Base-by-base conservation (phyloP, 805 yeast species). In the Metschnikowia kunwiensis region DNA sequence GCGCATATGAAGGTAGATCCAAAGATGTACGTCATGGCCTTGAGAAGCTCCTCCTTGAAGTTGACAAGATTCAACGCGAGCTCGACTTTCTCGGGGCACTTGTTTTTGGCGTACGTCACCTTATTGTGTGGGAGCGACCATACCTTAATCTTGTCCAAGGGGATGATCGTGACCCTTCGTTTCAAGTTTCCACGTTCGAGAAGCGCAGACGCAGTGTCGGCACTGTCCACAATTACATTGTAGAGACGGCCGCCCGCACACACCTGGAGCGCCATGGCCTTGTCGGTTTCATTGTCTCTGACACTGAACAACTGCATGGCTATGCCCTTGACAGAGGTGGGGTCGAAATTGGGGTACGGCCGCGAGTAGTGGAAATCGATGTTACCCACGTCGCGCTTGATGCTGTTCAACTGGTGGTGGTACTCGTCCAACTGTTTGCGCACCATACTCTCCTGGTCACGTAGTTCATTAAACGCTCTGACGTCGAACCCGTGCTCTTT, bases 201-300 rank as follows among this genome's bases (percentile, higher is more conserved):
- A 7, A 93, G 61, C 38, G 80, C 82, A 0, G 95, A 73, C n/a
- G 95, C 97, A 3, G 86, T 82, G 13, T 68, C 77, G 40, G 91
- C 94, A 43, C 77, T 81, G 50, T 88, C 97, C 20, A 94, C 97
- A 33, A 93, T 87, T 23, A 94, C 85, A 52, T 89, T 88, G 58
- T 78, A 94, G 20, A 94, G 61, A 49, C 89, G 71, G 5, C 91
- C 94, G 31, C 98, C 99, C 2, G 97, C 98, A 56, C 95, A 82
- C 2, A 86, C 82, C 60, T 93, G 97, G 23, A 93, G 65, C 1
- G 99, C 98, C 17, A 81, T 70, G 1, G 95, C 82, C 36, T 80
- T 78, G 17, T 75, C 74, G 36, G 62, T 55, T 32, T 82, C 76
- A 1, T 68, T 55, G 28, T 80, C 78, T 12, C 74, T 73, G 14